Conservation (phyloP, 352 stramenopile species). For the Globisporangium mamillatum region DNA sequence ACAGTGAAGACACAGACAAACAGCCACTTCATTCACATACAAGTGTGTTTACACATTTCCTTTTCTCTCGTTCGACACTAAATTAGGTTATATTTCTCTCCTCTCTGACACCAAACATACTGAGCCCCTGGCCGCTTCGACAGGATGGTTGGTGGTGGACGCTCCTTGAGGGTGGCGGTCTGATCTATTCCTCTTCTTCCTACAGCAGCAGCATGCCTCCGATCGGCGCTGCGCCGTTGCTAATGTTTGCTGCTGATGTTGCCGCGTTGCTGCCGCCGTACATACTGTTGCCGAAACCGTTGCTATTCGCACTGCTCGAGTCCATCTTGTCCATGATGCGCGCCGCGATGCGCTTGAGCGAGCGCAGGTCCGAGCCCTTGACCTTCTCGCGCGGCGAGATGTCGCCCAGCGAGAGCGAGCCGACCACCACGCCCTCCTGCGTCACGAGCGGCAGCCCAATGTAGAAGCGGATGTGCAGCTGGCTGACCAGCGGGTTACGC, state of each 20-base stretch:
- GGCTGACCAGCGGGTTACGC: slow-evolving; percentile 71
- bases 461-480: slow-evolving; percentile 78
- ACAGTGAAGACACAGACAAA: not conserved
- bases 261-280: not conserved
- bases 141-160: not conserved
- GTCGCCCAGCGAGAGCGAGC: slow-evolving; percentile 69
- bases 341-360: slow-evolving; percentile 63
- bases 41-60: not conserved
- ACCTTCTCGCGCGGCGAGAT: slow-evolving; percentile 59
- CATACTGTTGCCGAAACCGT: not conserved
- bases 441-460: slow-evolving; percentile 66
- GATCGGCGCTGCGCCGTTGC: slow-evolving; percentile 11
- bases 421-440: slow-evolving; percentile 70
- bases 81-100: slow-evolving; percentile 7
- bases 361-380: slow-evolving; percentile 59
- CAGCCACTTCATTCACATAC: not conserved
- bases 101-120: not conserved
- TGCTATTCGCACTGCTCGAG: slow-evolving; percentile 22
- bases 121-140: not conserved
- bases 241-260: slow-evolving; percentile 1
- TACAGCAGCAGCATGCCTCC: slow-evolving; percentile 22
- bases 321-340: slow-evolving; percentile 80
- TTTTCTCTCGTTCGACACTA: slow-evolving; percentile 1
- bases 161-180: not conserved
- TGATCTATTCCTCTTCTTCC: not conserved